Base-by-base conservation (phyloP, 495 filamentous ascomycete species). In the Neurospora intermedia region DNA sequence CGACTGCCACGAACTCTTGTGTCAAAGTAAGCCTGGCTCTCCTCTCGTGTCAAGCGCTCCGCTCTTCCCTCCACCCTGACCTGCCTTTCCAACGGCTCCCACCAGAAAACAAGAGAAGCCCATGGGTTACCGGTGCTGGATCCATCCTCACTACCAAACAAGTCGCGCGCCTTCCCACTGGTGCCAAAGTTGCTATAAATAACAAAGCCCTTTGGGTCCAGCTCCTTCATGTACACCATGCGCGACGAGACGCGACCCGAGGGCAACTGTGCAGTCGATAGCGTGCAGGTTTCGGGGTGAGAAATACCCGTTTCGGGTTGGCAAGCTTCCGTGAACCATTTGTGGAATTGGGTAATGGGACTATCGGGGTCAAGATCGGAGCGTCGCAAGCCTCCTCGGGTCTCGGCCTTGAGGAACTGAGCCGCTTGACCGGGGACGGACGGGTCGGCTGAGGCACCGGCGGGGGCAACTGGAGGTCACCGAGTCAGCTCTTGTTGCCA, bases 131-230 rank as follows among this genome's bases (percentile, higher is more conserved):
- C 86, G 39, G 74, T 73, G 70, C 77, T 79, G 35, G 70, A 73
- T 6, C 75, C 80, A 69, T 77, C 78, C 9, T 38, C 69, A 4
- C 70, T 69, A 8, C 80, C 80, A 72, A 79, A 78, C 27, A 95
- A 81, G 80, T 95, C 92, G 15, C 77, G 75, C 7, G 89, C 86
- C 81, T 95, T 94, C 72, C 88, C 86, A 69, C 84, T 88, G 2
- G 91, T 98, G 40, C 87, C 94, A 86, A 93, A 96, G 80, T 98
- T 99, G 76, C 89, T 92, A 83, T 98, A 99, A 15, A 98, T 85
- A 38, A 97, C 92, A 81, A 97, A 99, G 15, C 94, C 94, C 6
- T 84, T 82, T 40, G 87, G 81, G 79, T 93, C 91, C 35, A 93
- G 87, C 80, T 94, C 91, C 79, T 99, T 99, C 41, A 99, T 85